Conservation (phyloP, 2,329 filamentous ascomycete genomes). For the Trichoderma hamatum region DNA sequence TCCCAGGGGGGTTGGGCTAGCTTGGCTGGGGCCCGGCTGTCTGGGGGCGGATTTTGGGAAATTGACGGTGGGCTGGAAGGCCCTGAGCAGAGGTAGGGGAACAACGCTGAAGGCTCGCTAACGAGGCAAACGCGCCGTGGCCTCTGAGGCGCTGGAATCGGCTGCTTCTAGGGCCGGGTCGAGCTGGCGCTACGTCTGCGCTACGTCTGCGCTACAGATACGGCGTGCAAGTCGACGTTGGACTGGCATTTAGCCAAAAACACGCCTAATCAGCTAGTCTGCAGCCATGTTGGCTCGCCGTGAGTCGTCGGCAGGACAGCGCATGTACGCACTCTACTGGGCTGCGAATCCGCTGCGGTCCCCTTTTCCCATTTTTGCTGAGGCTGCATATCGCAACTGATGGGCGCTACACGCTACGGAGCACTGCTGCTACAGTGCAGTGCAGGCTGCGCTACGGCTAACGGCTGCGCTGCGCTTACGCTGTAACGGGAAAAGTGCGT, state of each 20-base stretch:
- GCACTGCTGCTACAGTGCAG: not conserved
- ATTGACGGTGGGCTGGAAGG: conserved; percentile 20
- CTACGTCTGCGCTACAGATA: conserved; percentile 2
- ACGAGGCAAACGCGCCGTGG: not conserved
- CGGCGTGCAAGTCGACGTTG: not conserved
- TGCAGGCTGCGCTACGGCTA: not conserved
- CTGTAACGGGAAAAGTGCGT: conserved; percentile 5
- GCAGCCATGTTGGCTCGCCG: not conserved
- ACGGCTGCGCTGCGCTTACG: not conserved
- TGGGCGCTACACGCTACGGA: not conserved
- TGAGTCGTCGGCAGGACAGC: too few species aligned
- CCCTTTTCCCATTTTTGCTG: not conserved
- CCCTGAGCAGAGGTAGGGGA: not conserved
- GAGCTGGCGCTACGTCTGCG: not conserved
- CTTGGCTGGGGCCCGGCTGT: conserved; percentile 22
- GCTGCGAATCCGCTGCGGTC: not conserved
- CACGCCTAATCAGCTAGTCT: not conserved
- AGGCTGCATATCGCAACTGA: not conserved
- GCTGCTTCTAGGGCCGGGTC: conserved; percentile 22
- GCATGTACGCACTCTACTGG: not conserved
- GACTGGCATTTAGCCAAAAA: not conserved
- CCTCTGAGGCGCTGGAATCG: conserved; percentile 13
- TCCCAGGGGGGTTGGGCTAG: conserved; percentile 32
- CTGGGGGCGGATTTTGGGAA: conserved; percentile 22
- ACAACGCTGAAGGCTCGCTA: not conserved